A percentile compares a stretch with the other conserved stretches of the same genome.
phyloP scores from a whole-genome alignment of 352 stramenopile genomes.

The Globisporangium abappressorium region DNA sequence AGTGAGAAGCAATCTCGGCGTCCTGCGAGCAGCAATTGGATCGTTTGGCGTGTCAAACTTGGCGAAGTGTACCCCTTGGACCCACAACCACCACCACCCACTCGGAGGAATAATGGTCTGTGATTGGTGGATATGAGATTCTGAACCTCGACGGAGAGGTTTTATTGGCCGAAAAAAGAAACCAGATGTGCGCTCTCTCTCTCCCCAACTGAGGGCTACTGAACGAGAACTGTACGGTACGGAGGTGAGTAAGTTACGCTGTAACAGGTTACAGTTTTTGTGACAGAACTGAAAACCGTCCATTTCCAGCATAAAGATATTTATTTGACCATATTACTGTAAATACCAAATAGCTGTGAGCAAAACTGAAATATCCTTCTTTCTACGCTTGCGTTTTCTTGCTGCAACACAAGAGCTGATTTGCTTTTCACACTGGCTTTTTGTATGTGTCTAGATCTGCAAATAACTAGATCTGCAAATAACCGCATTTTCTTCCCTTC shows the following conservation, averaged over 20 bases:
- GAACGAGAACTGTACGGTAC: not conserved
- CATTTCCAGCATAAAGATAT: not conserved
- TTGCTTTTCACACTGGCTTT: not conserved
- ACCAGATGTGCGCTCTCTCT: conserved; percentile 1
- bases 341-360: not conserved
- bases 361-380: not conserved
- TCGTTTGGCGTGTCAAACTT: conserved; percentile 10
- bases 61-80: conserved; percentile 1
- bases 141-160: not conserved
- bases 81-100: not conserved
- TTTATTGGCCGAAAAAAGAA: conserved; percentile 3
- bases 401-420: not conserved
- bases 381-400: not conserved
- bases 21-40: not conserved
- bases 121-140: not conserved
- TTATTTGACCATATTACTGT: not conserved
- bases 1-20: not conserved
- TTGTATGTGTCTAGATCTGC: conserved; percentile 2
- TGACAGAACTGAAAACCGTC: not conserved
- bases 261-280: not conserved
- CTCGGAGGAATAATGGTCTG: not conserved
- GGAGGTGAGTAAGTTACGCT: not conserved
- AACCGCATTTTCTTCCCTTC: not conserved
- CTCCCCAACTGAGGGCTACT: conserved; percentile 1
- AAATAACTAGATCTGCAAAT: conserved; percentile 1